phyloP scores from a whole-genome alignment of 306 rosid species.

The Vachellia collinsii region DNA sequence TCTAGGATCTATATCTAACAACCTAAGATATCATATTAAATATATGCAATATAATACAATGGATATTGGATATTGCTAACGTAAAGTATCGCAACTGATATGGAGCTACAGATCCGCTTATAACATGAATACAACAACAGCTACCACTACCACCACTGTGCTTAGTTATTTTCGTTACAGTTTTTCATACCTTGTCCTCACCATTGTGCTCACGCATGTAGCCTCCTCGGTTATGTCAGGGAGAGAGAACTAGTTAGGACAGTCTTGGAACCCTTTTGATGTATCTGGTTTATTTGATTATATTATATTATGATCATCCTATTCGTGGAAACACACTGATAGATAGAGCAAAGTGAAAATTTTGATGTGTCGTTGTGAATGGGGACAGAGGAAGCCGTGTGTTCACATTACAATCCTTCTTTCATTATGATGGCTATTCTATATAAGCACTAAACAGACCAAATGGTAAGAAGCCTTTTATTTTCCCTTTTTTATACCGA shows the following conservation, averaged over 20 bases:
- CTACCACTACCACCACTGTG: constrained; percentile 3
- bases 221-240: constrained; percentile 32
- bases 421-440: no score
- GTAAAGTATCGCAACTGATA: no score
- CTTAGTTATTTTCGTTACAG: constrained; percentile 32
- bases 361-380: neutral
- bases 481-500: no score
- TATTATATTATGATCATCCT: neutral
- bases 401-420: no score
- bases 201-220: constrained; percentile 9
- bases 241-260: constrained; percentile 30
- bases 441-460: no score
- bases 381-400: no score
- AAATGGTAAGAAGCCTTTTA: no score
- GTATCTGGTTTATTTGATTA: neutral
- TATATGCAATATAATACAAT: no score
- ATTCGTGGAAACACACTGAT: neutral
- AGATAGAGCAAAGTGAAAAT: neutral
- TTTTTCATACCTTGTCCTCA: constrained; percentile 13
- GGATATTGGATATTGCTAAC: no score
- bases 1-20: no score
- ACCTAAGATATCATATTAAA: no score
- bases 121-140: constrained; percentile 40
- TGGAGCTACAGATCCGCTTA: no score
- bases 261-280: constrained; percentile 23